These are phyloP conservation scores for Oxyria digyna DNA, from an alignment of 148 eudicot species.

Conservation along the genomic window DNA sequence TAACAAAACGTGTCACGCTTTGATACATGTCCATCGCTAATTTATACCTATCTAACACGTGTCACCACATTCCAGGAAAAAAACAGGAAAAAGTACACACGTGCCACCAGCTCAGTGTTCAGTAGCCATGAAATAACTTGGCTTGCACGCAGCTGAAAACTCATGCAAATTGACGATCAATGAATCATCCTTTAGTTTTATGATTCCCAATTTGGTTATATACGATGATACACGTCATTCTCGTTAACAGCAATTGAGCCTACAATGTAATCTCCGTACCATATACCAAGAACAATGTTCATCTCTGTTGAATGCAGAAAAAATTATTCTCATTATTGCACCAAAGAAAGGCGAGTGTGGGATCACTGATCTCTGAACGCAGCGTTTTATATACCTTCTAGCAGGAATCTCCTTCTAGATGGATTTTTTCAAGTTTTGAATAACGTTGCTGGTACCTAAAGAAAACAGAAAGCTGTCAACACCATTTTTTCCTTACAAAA, in stretches of 20 bases:
- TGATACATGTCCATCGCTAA: not conserved
- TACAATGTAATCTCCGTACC: not conserved
- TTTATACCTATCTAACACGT: conserved; percentile 5
- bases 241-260: not conserved
- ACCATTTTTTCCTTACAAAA: not conserved
- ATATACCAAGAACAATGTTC: too few relatives aligned
- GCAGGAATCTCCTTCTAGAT: too few relatives aligned
- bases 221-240: not conserved
- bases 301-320: too few relatives aligned
- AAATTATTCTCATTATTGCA: too few relatives aligned
- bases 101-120: not conserved
- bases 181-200: too few relatives aligned
- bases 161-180: not conserved
- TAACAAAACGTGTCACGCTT: not conserved
- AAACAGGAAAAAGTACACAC: not conserved
- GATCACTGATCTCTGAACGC: not conserved
- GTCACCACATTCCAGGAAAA: not conserved
- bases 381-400: not conserved
- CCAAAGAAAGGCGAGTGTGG: too few relatives aligned
- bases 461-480: not conserved
- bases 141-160: not conserved
- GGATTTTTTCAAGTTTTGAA: conserved; percentile 1
- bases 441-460: conserved; percentile 3
- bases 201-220: too few relatives aligned
- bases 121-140: not conserved